Conservation (phyloP, 2,329 filamentous ascomycete genomes). For the Teratosphaeria viscida region DNA sequence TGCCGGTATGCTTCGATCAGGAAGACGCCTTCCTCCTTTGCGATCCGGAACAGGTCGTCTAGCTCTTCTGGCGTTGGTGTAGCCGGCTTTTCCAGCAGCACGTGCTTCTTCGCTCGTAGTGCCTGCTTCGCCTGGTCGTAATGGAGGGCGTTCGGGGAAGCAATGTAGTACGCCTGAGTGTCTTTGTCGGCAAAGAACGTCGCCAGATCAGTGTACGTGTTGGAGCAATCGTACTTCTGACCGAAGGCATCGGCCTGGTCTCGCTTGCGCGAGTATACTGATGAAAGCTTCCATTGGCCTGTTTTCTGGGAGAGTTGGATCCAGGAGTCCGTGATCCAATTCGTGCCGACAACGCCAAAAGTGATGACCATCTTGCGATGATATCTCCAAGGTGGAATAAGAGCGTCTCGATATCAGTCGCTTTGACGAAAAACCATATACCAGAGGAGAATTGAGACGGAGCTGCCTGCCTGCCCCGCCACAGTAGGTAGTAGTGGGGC, state of each 20-base stretch:
- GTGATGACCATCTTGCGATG: conserved; percentile 20
- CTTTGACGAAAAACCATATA: background rate
- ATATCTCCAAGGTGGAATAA: background rate
- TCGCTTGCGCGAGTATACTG: conserved; percentile 38
- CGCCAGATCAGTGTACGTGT: conserved; percentile 31
- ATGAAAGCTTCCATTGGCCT: conserved; percentile 32
- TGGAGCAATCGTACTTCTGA: conserved; percentile 28
- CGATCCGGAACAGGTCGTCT: conserved; percentile 32
- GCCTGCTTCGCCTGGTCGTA: conserved; percentile 35
- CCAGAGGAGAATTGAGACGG: background rate
- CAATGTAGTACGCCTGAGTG: conserved; percentile 38
- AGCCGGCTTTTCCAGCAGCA: conserved; percentile 42
- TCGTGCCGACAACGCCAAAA: conserved; percentile 38
- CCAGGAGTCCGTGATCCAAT: conserved; percentile 42
- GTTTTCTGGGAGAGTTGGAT: conserved; percentile 34
- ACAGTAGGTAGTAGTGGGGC: no score
- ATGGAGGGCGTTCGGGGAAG: conserved; percentile 40
- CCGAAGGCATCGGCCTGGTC: conserved; percentile 35
- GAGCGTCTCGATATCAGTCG: background rate
- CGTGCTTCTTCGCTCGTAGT: conserved; percentile 36
- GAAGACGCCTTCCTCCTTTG: conserved; percentile 31
- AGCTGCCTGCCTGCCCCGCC: no score
- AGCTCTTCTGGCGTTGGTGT: conserved; percentile 34
- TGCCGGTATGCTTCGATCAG: conserved; percentile 41
- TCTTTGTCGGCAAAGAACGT: conserved; percentile 28